These are phyloP conservation scores for Kitagawia praeruptora DNA, from an alignment of 129 eudicot species.

Conservation along the genomic window DNA sequence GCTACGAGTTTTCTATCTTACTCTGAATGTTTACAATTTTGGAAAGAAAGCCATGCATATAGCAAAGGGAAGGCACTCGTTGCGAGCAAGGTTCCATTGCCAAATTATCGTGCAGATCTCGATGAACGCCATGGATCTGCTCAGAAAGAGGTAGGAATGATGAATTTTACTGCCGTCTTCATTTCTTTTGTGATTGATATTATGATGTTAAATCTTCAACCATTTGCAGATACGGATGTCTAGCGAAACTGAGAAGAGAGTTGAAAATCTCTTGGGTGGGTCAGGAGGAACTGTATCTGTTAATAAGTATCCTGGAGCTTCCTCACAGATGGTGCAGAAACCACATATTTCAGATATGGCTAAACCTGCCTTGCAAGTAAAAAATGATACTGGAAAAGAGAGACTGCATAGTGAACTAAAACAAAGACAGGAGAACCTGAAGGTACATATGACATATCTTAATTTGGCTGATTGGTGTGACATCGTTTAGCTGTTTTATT, in stretches of 20 bases:
- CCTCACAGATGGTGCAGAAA: constrained; percentile 35
- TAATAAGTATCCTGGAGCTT: constrained; percentile 25
- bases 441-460: constrained; percentile 31
- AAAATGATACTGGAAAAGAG: constrained; percentile 36
- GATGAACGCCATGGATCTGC: constrained; percentile 90
- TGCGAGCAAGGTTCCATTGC: constrained; percentile 88
- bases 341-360: constrained; percentile 22
- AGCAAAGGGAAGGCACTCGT: constrained; percentile 88
- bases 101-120: constrained; percentile 88
- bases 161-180: neutral
- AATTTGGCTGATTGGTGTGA: neutral
- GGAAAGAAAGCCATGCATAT: constrained; percentile 90
- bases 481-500: neutral
- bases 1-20: neutral
- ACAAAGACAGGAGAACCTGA: constrained; percentile 64
- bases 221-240: constrained; percentile 68
- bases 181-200: neutral
- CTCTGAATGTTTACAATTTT: constrained; percentile 16
- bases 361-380: constrained; percentile 15
- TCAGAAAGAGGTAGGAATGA: constrained; percentile 65
- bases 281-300: constrained; percentile 32
- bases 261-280: constrained; percentile 57
- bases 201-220: neutral
- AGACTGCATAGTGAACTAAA: constrained; percentile 53
- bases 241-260: constrained; percentile 73